phyloP scores from a whole-genome alignment of 1,284 basidiomycete species.

The Ganoderma leucocontextum region DNA sequence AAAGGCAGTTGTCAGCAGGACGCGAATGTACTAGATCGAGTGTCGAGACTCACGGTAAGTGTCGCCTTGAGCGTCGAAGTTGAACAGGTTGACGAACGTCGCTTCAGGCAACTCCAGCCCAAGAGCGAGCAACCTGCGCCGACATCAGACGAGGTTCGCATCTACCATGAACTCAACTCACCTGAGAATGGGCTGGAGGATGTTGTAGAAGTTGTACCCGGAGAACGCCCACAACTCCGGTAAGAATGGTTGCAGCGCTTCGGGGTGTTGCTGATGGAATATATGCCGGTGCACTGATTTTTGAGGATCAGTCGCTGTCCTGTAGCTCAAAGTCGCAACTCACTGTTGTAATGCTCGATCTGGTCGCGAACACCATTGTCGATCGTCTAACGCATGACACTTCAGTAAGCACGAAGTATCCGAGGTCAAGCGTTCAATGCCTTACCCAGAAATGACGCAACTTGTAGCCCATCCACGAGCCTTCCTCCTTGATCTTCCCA shows the following conservation, averaged over 20 bases:
- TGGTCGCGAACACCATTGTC: constrained; percentile 51
- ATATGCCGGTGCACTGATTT: constrained; percentile 56
- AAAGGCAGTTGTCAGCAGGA: neutral
- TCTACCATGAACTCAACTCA: constrained; percentile 33
- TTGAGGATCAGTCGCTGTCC: constrained; percentile 37
- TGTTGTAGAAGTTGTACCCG: constrained; percentile 57
- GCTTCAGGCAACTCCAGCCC: constrained; percentile 46
- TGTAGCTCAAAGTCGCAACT: constrained; percentile 20
- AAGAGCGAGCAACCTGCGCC: constrained; percentile 51
- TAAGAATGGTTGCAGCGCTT: constrained; percentile 59
- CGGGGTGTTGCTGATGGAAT: constrained; percentile 53
- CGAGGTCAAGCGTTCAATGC: too few species aligned
- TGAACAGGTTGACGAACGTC: constrained; percentile 42
- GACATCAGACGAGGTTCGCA: neutral
- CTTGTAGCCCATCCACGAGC: constrained; percentile 63
- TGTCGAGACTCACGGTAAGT: constrained; percentile 37
- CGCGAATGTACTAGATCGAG: rapidly evolving
- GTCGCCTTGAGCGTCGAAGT: constrained; percentile 38
- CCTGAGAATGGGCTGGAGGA: constrained; percentile 60
- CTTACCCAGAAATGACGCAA: constrained; percentile 52
- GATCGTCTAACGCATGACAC: constrained; percentile 41
- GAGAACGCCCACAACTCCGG: constrained; percentile 65
- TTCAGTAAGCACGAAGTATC: too few species aligned
- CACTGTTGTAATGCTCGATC: constrained; percentile 66
- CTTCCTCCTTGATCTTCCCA: constrained; percentile 51